A percentile compares a stretch with the other conserved stretches of the same genome.
phyloP scores from a whole-genome alignment of 2,329 filamentous ascomycete genomes.

The Arthrobotrys pseudoclavata region DNA sequence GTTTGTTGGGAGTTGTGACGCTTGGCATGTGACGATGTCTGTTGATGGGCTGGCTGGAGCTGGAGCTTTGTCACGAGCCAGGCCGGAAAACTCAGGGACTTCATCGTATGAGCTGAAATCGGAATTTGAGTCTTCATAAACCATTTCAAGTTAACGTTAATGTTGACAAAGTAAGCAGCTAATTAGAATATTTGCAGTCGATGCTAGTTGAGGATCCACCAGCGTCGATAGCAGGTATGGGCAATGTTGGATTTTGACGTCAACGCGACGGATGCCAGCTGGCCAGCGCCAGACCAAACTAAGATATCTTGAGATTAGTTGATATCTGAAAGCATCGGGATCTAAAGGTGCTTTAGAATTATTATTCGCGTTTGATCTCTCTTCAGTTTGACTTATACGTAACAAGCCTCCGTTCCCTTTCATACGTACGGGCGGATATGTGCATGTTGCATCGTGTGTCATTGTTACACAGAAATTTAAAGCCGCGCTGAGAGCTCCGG shows the following conservation, averaged over 20 bases:
- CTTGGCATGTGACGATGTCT: conserved; percentile 47
- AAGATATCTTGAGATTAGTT: background rate
- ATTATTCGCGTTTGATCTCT: too few species aligned
- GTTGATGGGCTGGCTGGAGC: conserved; percentile 26
- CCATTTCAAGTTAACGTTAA: background rate
- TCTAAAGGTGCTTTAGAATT: too few species aligned
- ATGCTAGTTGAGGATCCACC: background rate
- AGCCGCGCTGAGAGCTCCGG: too few species aligned
- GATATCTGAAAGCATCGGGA: background rate
- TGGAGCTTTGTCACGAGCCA: conserved; percentile 12
- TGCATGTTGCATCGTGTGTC: background rate
- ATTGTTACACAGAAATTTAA: background rate
- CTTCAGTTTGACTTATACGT: too few species aligned
- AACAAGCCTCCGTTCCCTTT: too few species aligned
- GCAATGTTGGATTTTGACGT: conserved; percentile 10
- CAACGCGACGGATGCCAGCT: conserved; percentile 8
- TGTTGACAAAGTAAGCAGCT: background rate
- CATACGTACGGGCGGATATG: background rate
- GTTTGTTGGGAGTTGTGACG: conserved; percentile 35
- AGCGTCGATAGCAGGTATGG: background rate
- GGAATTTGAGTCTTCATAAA: conserved; percentile 15
- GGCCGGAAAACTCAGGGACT: conserved; percentile 10
- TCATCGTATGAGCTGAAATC: conserved; percentile 29
- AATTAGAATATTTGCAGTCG: background rate
- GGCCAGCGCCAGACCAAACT: background rate